Evolutionary conservation across 1,284 basidiomycete species (phyloP).

Genomic region (Retiboletus fuscus): DNA sequence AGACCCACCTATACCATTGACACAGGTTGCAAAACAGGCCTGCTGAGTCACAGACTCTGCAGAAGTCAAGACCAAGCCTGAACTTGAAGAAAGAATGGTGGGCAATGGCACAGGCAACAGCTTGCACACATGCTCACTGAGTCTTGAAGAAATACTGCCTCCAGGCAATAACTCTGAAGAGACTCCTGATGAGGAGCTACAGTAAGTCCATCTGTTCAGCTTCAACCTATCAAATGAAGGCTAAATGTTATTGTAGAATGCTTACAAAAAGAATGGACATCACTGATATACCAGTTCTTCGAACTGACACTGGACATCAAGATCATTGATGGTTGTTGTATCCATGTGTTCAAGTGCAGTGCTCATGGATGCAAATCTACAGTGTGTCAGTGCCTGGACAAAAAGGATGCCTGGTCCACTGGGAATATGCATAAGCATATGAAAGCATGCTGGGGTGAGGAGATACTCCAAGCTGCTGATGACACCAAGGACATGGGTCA

Average conservation of each 20-base stretch:
- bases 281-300: slow-evolving; percentile 4
- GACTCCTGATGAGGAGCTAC: background rate
- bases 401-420: background rate
- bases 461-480: too few relatives aligned
- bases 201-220: slow-evolving; percentile 2
- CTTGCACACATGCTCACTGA: background rate
- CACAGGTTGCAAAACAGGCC: too few relatives aligned
- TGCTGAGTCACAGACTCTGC: too few relatives aligned
- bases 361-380: background rate
- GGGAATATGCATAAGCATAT: background rate
- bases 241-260: too few relatives aligned
- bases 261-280: too few relatives aligned
- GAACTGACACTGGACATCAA: background rate
- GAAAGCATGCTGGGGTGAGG: background rate
- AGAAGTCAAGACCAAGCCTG: too few relatives aligned
- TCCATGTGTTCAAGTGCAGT: too few relatives aligned
- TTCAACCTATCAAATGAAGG: too few relatives aligned
- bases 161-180: too few relatives aligned
- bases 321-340: background rate
- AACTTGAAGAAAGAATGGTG: too few relatives aligned
- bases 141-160: too few relatives aligned
- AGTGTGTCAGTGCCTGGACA: background rate
- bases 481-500: background rate
- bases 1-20: too few relatives aligned
- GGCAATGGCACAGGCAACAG: background rate